Evolutionary conservation across 2,329 filamentous ascomycete genomes (phyloP), one percentile per base, ranked within the genome.

Genomic region (Ophiostoma tasmaniense): DNA sequence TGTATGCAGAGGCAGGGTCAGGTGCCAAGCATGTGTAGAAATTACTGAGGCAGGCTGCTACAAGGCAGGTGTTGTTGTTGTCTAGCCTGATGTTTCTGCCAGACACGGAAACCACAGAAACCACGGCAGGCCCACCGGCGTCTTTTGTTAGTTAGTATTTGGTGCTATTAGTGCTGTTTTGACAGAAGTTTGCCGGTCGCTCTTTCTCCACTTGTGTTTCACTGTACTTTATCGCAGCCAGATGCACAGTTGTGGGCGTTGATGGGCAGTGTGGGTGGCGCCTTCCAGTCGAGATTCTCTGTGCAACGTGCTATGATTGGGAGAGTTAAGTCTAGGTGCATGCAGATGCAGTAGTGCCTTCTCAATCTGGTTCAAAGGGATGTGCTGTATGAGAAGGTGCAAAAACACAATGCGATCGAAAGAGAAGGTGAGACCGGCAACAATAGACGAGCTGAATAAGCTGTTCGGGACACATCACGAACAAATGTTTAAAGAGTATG

Each of bases 101-200:
- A 66, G 64, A 33, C 68, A 69, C 62, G 70, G 71, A 69, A 71
- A 71, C 71, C 70, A 69, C 61, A 70, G 71, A 71, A 71, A 72
- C 71, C 25, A 68, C 35, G 66, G 62, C 39, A 68, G 69, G 39
- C 66, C 69, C 69, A 68, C 69, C 50, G 33, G 42, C 17, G 42
- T 22, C 8, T 8, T 64, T 64, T n/a, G n/a, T n/a, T 45, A 50
- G 42, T 55, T 25, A 13, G 50, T 55, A 14, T 55, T 25, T 14
- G 13, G 37, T 39, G 37, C 11, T 39, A 3, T 55, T 25, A 55
- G 50, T 55, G 11, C 50, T 55, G n/a, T 22, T 25, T 55, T 55
- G 50, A 55, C 50, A 55, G 50, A 22, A 11, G 50, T n/a, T 55
- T 55, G 50, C n/a, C 22, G 50, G 50, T 55, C 50, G n/a, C 50